Base-by-base conservation (phyloP, 495 filamentous ascomycete species). In the Saxispiralis lemnorum region DNA sequence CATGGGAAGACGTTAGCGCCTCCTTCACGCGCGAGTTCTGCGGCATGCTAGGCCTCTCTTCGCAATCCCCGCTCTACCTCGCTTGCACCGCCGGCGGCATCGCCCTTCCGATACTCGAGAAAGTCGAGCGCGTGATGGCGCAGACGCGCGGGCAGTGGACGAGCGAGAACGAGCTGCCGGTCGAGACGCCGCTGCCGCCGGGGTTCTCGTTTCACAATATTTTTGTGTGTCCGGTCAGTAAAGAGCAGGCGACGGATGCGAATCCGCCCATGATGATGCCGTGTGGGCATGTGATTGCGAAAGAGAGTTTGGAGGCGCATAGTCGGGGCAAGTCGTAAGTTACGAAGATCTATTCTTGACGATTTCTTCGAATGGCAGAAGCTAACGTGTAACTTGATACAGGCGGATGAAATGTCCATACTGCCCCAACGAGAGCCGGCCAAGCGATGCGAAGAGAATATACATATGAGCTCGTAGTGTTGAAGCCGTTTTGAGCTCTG, bases 181-280 rank as follows among this genome's bases (percentile, higher is more conserved):
- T 92, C 44, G 89, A 94, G 63, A 92, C 89, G 0, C 78, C 89
- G 0, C 71, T 99, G 0, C 89, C 89, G 0, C 70, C 73, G 15
- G 73, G 75, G 31, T 93, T 92, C 66, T 72, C 84, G 38, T 99
- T 88, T 68, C 89, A 99, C 61, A 79, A 76, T 35, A 94, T 99
- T 55, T 96, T 99, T 55, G 89, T 99, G 24, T 99, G 89, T 55
- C 89, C 89, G 3, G 92, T 99, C 11, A 81, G 76, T 49, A 95
- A 94, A 62, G 92, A 92, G 51, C 89, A 99, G 59, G 83, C 81
- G 0, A 96, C 87, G 0, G 89, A 95, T 53, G 58, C 66, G 14
- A 99, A 96, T 58, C 88, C 89, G 14, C 89, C 89, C 1, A 89
- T 95, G 80, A 93, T 95, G 75, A 79, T 99, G 61, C 86, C 86